These are phyloP conservation scores for Bretziella fagacearum DNA, from an alignment of 2,329 filamentous ascomycete species.

Conservation along the genomic window DNA sequence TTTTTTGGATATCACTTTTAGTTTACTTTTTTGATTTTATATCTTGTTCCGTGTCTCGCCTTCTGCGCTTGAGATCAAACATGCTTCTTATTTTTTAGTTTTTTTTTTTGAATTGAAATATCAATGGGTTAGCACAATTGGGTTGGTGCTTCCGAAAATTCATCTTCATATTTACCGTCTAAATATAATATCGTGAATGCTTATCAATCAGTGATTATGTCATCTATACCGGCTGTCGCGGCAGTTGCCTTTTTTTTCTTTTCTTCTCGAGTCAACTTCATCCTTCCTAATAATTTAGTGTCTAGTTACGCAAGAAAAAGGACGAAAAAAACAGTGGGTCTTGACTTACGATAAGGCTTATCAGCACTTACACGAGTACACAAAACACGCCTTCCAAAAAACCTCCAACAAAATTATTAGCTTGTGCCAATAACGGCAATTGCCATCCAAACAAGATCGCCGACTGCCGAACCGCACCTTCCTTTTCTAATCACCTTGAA, in stretches of 20 bases:
- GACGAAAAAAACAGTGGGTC: neutral
- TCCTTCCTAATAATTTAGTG: neutral
- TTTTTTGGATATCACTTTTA: neutral
- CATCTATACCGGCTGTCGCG: neutral
- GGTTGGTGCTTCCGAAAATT: neutral
- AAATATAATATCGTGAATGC: neutral
- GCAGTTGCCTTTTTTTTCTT: neutral
- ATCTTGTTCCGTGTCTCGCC: neutral
- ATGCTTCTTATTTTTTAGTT: neutral
- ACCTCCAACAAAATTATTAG: too few relatives aligned
- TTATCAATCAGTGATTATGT: neutral
- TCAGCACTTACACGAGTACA: neutral
- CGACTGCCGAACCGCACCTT: too few relatives aligned
- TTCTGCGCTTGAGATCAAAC: neutral
- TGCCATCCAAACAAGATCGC: too few relatives aligned
- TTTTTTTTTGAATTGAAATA: slow-evolving; percentile 3
- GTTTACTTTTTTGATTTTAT: slow-evolving; percentile 2
- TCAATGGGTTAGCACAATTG: neutral
- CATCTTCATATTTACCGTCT: neutral
- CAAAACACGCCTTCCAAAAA: too few relatives aligned
- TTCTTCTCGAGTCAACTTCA: neutral
- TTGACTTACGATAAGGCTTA: neutral
- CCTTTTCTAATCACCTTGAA: too few relatives aligned
- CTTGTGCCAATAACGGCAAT: too few relatives aligned
- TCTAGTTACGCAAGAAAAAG: neutral